Evolutionary conservation across 257 asterid species (phyloP).

Genomic region (Jasminum sambac): DNA sequence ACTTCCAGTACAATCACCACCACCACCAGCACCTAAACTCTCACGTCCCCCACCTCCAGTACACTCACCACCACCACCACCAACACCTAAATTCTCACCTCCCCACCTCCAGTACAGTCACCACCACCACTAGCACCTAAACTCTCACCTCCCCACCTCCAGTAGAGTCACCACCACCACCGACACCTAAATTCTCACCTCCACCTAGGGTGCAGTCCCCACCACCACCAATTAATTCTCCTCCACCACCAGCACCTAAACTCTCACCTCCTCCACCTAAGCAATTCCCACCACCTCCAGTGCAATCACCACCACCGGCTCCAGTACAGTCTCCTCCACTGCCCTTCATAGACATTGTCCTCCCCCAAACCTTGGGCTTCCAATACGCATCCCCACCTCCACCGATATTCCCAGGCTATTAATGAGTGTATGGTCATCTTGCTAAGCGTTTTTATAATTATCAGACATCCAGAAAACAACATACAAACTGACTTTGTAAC

Average conservation of each 20-base stretch:
- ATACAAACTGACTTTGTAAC: background rate
- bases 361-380: slow-evolving; percentile 19
- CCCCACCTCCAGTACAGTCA: background rate
- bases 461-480: background rate
- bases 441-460: background rate
- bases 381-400: slow-evolving; percentile 25
- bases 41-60: background rate
- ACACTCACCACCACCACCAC: background rate
- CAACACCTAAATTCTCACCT: background rate
- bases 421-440: background rate
- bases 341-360: background rate
- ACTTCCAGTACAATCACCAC: background rate
- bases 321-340: background rate
- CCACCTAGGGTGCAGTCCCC: background rate
- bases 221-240: background rate
- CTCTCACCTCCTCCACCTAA: background rate
- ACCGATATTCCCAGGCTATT: slow-evolving; percentile 22
- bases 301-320: too few relatives aligned
- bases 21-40: background rate
- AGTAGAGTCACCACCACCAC: background rate
- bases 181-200: background rate
- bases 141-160: background rate
- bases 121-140: background rate
- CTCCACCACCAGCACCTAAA: background rate
- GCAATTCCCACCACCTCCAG: slow-evolving; percentile 1